phyloP scores from a whole-genome alignment of 2,329 filamentous ascomycete species.

The Pseudogymnoascus sp. region DNA sequence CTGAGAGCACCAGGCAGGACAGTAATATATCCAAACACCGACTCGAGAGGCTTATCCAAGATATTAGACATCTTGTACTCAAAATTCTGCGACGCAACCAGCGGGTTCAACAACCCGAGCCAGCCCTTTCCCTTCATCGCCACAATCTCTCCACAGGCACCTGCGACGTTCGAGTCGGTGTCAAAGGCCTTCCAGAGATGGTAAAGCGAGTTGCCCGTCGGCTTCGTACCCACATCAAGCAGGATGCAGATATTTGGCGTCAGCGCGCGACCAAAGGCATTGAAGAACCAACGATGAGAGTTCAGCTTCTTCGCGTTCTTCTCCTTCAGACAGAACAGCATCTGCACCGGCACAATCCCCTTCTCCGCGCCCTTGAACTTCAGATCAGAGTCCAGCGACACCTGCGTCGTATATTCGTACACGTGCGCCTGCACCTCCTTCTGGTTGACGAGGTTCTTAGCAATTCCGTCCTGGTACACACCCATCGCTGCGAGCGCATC shows the following conservation, averaged over 20 bases:
- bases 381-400: constrained; percentile 87
- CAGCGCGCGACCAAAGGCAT: constrained; percentile 85
- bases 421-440: constrained; percentile 93
- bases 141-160: constrained; percentile 95
- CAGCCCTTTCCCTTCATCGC: constrained; percentile 87
- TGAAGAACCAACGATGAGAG: constrained; percentile 98
- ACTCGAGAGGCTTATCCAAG: constrained; percentile 92
- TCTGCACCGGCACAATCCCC: constrained; percentile 94
- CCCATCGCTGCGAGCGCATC: constrained; percentile 95
- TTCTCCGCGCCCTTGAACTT: constrained; percentile 99
- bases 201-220: constrained; percentile 83
- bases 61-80: constrained; percentile 99
- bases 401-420: constrained; percentile 98
- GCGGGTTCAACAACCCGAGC: constrained; percentile 77
- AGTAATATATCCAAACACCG: constrained; percentile 96
- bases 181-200: constrained; percentile 99
- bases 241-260: constrained; percentile 96
- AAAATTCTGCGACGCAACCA: constrained; percentile 96
- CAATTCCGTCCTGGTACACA: constrained; percentile 96
- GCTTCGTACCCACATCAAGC: constrained; percentile 91
- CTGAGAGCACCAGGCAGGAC: constrained; percentile 91
- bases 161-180: constrained; percentile 92
- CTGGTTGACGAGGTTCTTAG: constrained; percentile 96
- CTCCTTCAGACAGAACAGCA: constrained; percentile 98
- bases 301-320: constrained; percentile 97